Evolutionary conservation across 2,329 filamentous ascomycete genomes (phyloP), one percentile per base, ranked within the genome.

Genomic region (Colletotrichum spinosum): DNA sequence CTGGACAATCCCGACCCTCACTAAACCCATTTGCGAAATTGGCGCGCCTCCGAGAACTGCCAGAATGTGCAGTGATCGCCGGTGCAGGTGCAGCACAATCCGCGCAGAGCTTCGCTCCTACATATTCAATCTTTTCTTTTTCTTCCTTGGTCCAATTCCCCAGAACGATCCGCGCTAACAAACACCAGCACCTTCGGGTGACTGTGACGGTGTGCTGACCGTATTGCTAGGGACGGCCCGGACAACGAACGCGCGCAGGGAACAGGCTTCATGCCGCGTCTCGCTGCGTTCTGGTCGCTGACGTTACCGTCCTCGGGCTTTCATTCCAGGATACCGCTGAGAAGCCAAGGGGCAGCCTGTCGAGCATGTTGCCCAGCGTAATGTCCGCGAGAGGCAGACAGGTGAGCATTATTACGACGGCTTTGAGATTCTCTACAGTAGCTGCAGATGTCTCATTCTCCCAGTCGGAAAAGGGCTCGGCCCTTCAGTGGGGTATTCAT

Each of bases 141-240:
- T 45, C 34, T 45, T 57, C 55, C 9, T 35, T 44, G 15, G 13
- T 45, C 38, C n/a, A 33, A 13, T 11, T n/a, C 42, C 12, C 41
- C 15, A 33, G 44, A 48, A 49, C 51, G 33, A 48, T 45, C 55
- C 39, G 55, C 38, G 50, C 55, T 58, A 50, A 35, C 25, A 12
- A 34, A 10, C 12, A 37, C 45, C 37, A 13, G 10, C 38, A 39
- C 37, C 10, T 37, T 37, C 55, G 37, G 44, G 10, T 38, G 12
- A 57, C 25, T 12, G 33, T 42, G 46, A 34, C 56, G 56, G 39
- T 37, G 46, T 11, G 49, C 11, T n/a, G 33, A 45, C 52, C 53
- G 33, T 49, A 57, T 61, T 68, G 53, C 62, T 68, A 68, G 65
- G 65, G 62, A 68, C 65, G 62, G 65, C 48, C 65, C 65, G 65